Conservation (phyloP, 768 basidiomycete species). For the Mycena albidolilacea region DNA sequence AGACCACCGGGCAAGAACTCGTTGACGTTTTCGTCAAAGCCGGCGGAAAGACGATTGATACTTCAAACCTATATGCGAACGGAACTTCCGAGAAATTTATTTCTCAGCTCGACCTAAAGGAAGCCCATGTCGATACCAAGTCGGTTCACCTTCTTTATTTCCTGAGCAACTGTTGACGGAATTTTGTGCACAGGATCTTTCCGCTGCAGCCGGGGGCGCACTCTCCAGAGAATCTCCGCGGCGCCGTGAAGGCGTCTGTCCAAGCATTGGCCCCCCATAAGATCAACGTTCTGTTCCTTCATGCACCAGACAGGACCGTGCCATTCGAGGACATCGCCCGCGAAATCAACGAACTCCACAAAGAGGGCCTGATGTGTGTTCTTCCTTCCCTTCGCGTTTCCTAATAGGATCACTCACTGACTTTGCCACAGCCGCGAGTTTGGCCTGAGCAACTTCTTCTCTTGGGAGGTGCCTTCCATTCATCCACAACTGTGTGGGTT, state of each 20-base stretch:
- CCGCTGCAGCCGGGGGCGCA: neutral
- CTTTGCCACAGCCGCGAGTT: neutral
- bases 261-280: neutral
- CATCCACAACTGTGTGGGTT: neutral
- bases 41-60: neutral
- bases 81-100: neutral
- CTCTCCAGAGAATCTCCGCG: slow-evolving; percentile 2
- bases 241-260: neutral
- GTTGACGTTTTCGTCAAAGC: neutral
- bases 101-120: neutral
- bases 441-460: neutral
- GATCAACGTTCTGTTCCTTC: slow-evolving; percentile 1
- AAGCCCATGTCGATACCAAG: neutral
- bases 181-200: neutral
- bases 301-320: neutral
- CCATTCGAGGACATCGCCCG: neutral
- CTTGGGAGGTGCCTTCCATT: neutral
- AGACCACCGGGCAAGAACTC: neutral
- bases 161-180: neutral
- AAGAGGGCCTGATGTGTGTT: neutral
- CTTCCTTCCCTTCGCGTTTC: neutral
- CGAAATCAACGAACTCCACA: slow-evolving; percentile 5
- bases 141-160: neutral
- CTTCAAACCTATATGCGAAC: neutral
- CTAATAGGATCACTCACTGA: neutral